Conservation (phyloP, 495 filamentous ascomycete species). For the Hypoxylon lienhwacheense region DNA sequence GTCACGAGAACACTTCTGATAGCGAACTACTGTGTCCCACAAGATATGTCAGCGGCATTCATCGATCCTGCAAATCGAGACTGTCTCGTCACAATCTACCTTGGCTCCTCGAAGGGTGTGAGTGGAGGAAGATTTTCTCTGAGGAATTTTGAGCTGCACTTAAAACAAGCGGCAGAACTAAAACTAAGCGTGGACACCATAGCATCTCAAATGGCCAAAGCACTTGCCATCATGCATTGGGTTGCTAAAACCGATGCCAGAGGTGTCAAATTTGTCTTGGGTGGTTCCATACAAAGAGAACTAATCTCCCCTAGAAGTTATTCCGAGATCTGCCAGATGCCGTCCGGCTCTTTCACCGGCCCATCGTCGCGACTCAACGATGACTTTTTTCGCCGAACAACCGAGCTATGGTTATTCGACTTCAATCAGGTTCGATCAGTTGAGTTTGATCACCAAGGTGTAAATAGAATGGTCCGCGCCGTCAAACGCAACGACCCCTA, state of each 20-base stretch:
- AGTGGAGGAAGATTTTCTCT: slow-evolving; percentile 13
- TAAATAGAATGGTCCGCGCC: slow-evolving; percentile 28
- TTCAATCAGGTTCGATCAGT: slow-evolving; percentile 37
- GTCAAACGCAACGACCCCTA: slow-evolving; percentile 30
- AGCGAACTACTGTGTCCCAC: slow-evolving; percentile 33
- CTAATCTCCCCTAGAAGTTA: neutral
- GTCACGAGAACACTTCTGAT: slow-evolving; percentile 19
- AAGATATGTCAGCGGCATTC: slow-evolving; percentile 7
- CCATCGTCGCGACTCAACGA: slow-evolving; percentile 4
- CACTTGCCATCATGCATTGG: slow-evolving; percentile 28
- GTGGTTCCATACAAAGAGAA: slow-evolving; percentile 4
- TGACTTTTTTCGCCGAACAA: slow-evolving; percentile 19
- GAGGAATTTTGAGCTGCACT: slow-evolving; percentile 23
- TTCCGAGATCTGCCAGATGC: neutral
- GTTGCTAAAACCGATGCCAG: slow-evolving; percentile 15
- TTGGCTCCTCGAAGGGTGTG: slow-evolving; percentile 24
- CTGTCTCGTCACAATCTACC: slow-evolving; percentile 37
- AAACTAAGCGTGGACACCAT: slow-evolving; percentile 2
- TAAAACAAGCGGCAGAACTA: slow-evolving; percentile 24
- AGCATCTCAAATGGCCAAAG: slow-evolving; percentile 9
- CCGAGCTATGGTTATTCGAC: slow-evolving; percentile 33
- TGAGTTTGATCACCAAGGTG: slow-evolving; percentile 30
- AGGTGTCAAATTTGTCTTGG: slow-evolving; percentile 29
- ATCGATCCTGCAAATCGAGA: slow-evolving; percentile 27
- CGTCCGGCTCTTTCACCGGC: slow-evolving; percentile 16